phyloP scores from a whole-genome alignment of 805 yeast species.

The Middelhovenomyces tepae region DNA sequence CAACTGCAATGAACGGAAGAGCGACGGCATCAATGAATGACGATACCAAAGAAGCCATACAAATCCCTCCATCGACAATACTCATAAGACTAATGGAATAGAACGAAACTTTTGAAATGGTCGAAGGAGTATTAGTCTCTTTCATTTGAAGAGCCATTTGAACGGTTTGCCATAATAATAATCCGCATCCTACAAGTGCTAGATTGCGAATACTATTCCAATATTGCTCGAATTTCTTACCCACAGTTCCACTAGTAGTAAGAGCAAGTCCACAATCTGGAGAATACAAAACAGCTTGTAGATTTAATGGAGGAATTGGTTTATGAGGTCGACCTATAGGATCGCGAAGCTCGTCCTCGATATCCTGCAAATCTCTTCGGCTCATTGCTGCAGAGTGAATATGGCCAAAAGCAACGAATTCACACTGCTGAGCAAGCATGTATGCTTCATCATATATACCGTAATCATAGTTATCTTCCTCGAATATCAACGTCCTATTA shows the following conservation, averaged over 20 bases:
- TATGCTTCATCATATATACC: constrained; percentile 44
- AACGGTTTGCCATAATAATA: constrained; percentile 45
- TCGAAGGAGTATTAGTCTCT: constrained; percentile 67
- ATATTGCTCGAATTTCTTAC: constrained; percentile 47
- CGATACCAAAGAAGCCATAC: constrained; percentile 52
- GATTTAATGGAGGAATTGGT: constrained; percentile 44
- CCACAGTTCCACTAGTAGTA: constrained; percentile 32
- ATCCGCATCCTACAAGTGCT: constrained; percentile 35
- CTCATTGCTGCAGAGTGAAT: constrained; percentile 51
- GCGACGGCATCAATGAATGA: constrained; percentile 46
- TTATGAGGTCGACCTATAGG: constrained; percentile 78
- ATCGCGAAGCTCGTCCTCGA: constrained; percentile 62
- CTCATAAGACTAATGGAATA: constrained; percentile 47
- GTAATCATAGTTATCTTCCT: constrained; percentile 50
- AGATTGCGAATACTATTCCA: constrained; percentile 32
- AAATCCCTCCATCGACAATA: constrained; percentile 58
- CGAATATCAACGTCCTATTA: constrained; percentile 30
- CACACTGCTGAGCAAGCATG: constrained; percentile 50
- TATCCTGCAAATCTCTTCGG: constrained; percentile 42
- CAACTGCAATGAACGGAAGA: constrained; percentile 58
- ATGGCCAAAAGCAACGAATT: constrained; percentile 60
- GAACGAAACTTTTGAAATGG: constrained; percentile 63
- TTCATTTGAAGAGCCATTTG: constrained; percentile 63
- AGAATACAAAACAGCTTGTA: constrained; percentile 62
- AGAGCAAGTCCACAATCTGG: constrained; percentile 79